Percentiles rank a stretch among this genome's conserved stretches.
These are phyloP conservation scores for Fagopyrum homotropicum DNA, from an alignment of 148 eudicot species.

Conservation along the genomic window DNA sequence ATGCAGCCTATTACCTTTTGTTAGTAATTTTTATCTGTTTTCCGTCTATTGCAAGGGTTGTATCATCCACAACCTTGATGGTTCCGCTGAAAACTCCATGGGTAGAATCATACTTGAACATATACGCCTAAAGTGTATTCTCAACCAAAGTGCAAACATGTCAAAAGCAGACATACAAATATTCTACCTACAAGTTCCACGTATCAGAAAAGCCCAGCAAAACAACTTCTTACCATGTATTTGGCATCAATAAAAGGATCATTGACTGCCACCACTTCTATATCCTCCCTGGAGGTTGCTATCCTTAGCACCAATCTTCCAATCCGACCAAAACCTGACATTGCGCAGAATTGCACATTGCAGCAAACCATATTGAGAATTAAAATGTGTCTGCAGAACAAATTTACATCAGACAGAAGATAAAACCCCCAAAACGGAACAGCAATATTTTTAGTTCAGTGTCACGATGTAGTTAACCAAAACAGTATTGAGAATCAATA, in stretches of 20 bases:
- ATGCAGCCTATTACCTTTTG: conserved; percentile 47
- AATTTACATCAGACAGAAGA: not conserved
- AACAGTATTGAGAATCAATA: too few relatives aligned
- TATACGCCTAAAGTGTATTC: conserved; percentile 57
- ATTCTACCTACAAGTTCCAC: not conserved
- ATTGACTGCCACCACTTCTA: conserved; percentile 94
- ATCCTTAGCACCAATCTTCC: conserved; percentile 83
- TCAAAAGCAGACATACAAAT: not conserved
- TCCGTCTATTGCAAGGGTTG: conserved; percentile 90
- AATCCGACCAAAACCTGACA: conserved; percentile 90
- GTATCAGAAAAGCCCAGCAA: not conserved
- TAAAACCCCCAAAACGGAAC: not conserved
- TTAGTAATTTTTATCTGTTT: conserved; percentile 65
- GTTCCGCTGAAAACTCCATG: conserved; percentile 84
- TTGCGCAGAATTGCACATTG: not conserved
- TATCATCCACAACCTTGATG: conserved; percentile 58
- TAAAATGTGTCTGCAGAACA: not conserved
- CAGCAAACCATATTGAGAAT: not conserved
- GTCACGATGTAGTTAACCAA: not conserved
- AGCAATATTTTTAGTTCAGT: not conserved
- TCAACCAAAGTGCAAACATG: conserved; percentile 6
- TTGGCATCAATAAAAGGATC: conserved; percentile 92
- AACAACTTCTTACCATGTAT: conserved; percentile 61
- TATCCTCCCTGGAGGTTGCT: conserved; percentile 80
- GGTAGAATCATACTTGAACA: conserved; percentile 96